phyloP scores from a whole-genome alignment of 192 early-diverging fungal species.

The Backusella circina region DNA sequence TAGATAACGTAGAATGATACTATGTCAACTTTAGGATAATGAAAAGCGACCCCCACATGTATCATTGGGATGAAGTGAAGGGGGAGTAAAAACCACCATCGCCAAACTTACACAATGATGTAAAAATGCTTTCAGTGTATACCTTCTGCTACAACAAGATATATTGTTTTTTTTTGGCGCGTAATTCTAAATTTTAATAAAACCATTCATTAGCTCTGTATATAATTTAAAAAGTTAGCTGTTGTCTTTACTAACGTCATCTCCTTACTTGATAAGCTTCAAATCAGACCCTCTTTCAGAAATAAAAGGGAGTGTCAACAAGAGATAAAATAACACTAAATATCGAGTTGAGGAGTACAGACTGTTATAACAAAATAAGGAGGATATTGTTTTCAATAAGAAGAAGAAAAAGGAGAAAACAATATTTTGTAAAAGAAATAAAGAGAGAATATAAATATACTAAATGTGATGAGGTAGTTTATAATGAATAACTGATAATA shows the following conservation, averaged over 20 bases:
- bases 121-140: neutral
- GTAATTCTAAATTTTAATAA: neutral
- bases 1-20: neutral
- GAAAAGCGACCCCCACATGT: neutral
- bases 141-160: too few species aligned
- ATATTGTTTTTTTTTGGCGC: neutral
- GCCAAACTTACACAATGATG: neutral
- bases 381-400: neutral
- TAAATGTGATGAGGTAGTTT: neutral
- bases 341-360: neutral
- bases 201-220: neutral
- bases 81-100: neutral
- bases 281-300: neutral
- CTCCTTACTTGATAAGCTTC: neutral
- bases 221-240: neutral
- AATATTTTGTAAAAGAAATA: neutral
- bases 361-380: neutral
- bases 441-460: neutral
- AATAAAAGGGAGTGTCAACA: slow-evolving; percentile 1
- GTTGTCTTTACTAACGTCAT: neutral
- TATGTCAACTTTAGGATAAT: neutral
- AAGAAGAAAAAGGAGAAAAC: neutral
- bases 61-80: neutral
- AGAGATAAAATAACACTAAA: neutral
- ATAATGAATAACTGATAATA: neutral